Evolutionary conservation across 2,329 filamentous ascomycete species (phyloP), one percentile per base, ranked within the genome.

Genomic region (Teratosphaeria zuluensis): DNA sequence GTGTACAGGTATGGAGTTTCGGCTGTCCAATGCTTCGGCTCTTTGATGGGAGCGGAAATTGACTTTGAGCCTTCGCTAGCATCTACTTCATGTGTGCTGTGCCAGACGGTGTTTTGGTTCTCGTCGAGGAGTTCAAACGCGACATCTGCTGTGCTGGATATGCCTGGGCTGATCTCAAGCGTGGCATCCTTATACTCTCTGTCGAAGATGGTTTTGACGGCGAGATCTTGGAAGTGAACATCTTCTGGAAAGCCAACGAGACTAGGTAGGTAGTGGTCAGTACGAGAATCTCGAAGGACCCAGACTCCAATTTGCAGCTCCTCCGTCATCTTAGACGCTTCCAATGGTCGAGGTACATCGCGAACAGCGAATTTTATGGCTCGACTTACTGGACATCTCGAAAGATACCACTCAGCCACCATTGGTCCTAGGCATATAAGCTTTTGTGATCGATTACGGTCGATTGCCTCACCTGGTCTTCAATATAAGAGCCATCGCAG

Each of bases 21-120:
- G 1, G 86, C 86, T 0, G 84, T 86, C 86, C 85, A 88, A 62
- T 86, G 83, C 16, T 74, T 68, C 0, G 84, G 84, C n/a, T 80
- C 71, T 2, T 73, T 56, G 24, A 87, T 74, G 0, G 76, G 69
- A 14, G 61, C 42, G 21, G 56, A 42, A 35, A 60, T 54, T 8
- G 28, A n/a, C 2, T n/a, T 28, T 59, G 28, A 8, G 9, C 33
- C 8, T 19, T 48, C n/a, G 9, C 42, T n/a, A n/a, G 7, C 35
- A 5, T 14, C 9, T 1, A 52, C 21, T 16, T 31, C 28, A n/a
- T 31, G 52, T 19, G 52, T 30, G 32, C 19, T 28, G 12, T 31
- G 16, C 52, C 52, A 53, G 6, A 58, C 33, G 11, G 35, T 16
- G 16, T 24, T 53, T 11, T 48, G 46, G 4, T 56, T 31, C 14